These are phyloP conservation scores for Oryza meyeriana DNA, from an alignment of 176 grass and related monocot species.

Conservation along the genomic window DNA sequence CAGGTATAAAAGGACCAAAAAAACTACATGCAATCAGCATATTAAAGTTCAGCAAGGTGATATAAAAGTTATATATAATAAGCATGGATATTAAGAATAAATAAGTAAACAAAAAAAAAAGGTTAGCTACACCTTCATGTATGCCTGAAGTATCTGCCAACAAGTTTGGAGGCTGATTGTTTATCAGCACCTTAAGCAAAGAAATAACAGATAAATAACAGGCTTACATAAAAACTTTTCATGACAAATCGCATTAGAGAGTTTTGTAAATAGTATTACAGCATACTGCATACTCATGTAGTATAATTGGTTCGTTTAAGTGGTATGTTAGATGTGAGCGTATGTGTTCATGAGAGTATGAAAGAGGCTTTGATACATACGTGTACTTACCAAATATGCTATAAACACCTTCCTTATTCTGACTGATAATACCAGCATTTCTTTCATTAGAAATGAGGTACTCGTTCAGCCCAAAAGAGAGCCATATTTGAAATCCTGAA, in stretches of 20 bases:
- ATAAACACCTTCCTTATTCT: conserved; percentile 93
- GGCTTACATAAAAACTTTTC: neutral
- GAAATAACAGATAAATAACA: neutral
- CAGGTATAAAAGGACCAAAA: neutral
- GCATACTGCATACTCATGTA: neutral
- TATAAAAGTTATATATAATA: neutral
- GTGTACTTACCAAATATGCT: conserved; percentile 74
- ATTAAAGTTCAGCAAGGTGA: conserved; percentile 3
- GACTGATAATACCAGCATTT: conserved; percentile 62
- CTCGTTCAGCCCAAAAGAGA: conserved; percentile 69
- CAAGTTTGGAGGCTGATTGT: neutral
- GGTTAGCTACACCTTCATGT: neutral
- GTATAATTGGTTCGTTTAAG: neutral
- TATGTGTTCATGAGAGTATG: neutral
- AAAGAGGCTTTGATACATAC: neutral
- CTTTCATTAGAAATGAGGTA: conserved; percentile 87
- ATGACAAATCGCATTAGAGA: neutral
- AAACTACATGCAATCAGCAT: neutral
- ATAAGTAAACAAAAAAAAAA: conserved; percentile 11
- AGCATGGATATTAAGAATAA: neutral
- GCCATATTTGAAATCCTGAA: conserved; percentile 72
- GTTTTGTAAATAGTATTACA: neutral
- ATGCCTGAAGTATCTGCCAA: conserved; percentile 3
- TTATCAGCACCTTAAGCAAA: conserved; percentile 20
- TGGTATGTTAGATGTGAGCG: neutral